Conservation (phyloP, 1,284 basidiomycete species). For the Trametes polyzona region DNA sequence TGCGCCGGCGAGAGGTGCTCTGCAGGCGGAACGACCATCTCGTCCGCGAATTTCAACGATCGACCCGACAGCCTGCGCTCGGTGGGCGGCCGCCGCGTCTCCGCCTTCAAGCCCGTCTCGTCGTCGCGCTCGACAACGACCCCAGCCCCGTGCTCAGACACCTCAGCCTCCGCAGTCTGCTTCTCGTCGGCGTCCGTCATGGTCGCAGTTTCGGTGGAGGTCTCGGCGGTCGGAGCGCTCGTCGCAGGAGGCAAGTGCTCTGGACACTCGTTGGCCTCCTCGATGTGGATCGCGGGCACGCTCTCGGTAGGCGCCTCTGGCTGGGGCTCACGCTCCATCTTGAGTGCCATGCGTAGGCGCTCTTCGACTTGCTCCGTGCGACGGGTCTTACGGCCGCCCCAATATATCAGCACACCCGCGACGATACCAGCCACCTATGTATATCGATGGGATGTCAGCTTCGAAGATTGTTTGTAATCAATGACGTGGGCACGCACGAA, state of each 20-base stretch:
- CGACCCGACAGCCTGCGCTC: constrained; percentile 4
- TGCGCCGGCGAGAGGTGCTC: constrained; percentile 13
- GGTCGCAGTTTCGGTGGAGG: neutral
- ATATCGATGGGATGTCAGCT: neutral
- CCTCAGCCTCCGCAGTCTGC: constrained; percentile 4
- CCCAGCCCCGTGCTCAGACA: neutral
- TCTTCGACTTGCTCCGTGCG: constrained; percentile 76
- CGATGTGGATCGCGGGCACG: constrained; percentile 1
- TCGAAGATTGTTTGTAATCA: too few species aligned
- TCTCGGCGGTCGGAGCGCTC: constrained; percentile 2
- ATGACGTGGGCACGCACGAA: constrained; percentile 61
- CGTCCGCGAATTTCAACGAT: constrained; percentile 32
- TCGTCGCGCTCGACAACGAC: neutral
- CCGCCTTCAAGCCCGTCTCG: constrained; percentile 8
- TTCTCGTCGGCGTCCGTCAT: neutral
- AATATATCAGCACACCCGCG: constrained; percentile 81
- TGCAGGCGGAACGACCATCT: constrained; percentile 38
- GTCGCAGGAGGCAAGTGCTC: neutral
- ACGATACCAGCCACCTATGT: constrained; percentile 59
- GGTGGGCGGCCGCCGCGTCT: constrained; percentile 1
- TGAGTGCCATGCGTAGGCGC: constrained; percentile 70
- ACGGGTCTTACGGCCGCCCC: constrained; percentile 78
- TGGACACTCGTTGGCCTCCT: neutral
- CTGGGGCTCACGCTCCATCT: constrained; percentile 38
- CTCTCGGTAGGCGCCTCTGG: neutral